Evolutionary conservation across 371 early-diverging fungal genomes (phyloP).

Genomic region (Mortierella sp.): DNA sequence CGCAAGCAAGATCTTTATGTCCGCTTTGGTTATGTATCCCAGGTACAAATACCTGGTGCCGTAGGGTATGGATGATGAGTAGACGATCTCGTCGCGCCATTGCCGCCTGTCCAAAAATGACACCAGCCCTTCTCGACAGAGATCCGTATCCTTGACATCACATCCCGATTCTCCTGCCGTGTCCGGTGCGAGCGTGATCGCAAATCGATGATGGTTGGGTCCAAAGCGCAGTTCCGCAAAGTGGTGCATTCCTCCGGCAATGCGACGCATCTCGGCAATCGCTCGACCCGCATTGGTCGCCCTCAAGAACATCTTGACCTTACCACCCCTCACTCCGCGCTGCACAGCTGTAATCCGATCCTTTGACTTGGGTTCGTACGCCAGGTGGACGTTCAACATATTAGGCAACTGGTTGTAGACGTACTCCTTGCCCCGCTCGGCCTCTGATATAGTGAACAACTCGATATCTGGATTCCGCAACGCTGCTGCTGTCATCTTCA

Average conservation of each 20-base stretch:
- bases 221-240: neutral
- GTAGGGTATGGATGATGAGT: neutral
- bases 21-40: neutral
- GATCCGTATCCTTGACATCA: neutral
- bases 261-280: neutral
- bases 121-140: neutral
- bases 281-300: neutral
- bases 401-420: neutral
- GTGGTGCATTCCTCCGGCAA: neutral
- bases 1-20: neutral
- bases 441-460: neutral
- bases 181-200: neutral
- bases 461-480: neutral
- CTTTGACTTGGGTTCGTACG: neutral
- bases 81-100: neutral
- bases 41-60: neutral
- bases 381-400: neutral
- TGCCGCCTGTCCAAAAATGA: neutral
- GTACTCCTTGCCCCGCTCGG: neutral
- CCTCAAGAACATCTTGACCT: neutral
- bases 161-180: neutral
- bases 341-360: neutral
- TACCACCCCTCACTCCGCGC: neutral
- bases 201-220: neutral
- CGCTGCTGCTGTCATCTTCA: neutral